Base-by-base conservation (phyloP, 768 basidiomycete species). In the Suillus alpinus region DNA sequence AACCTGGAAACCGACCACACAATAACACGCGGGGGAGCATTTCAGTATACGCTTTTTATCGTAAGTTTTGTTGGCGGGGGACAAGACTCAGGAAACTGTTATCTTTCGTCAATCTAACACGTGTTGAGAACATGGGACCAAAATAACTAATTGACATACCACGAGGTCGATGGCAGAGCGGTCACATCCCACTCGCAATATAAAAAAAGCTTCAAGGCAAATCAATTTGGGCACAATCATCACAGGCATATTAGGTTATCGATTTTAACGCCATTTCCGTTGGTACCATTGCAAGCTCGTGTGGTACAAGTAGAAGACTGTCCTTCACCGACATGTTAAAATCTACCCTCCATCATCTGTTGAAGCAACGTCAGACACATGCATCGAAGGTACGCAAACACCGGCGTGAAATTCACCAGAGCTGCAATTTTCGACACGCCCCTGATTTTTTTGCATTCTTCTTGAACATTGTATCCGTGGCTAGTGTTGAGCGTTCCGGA, bases 391-490 rank as follows among this genome's bases (percentile, higher is more conserved):
- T 6, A 26, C 14, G 14, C 14, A 23, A 36, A 37, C 6, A 36
- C 20, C 34, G 16, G 36, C 1, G 31, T 18, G 26, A n/a, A 18
- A 68, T 71, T 51, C 52, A 79, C 80, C 75, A 81, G 75, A 14
- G 75, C 66, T 0, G 70, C 76, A 53, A 78, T 71, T 66, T 73
- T 78, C 57, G 72, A 73, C 26, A 82, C 72, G 14, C 80, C 80
- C 63, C 84, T 87, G 57, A 86, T 76, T 66, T 86, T 87, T 71
- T 78, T 84, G 68, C 89, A 91, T 68, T 90, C 87, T 41, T 78
- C 78, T 32, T 83, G 73, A 1, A 82, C 80, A 68, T 88, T 89
- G 50, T 72, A 72, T 2, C 83, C 85, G 49, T 76, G 67, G 10
- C 81, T 77, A 3, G 82, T 78, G 37, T 82, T 80, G 57, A 91